Evolutionary conservation across 805 yeast genomes (phyloP).

Genomic region (Teunomyces panamensis): DNA sequence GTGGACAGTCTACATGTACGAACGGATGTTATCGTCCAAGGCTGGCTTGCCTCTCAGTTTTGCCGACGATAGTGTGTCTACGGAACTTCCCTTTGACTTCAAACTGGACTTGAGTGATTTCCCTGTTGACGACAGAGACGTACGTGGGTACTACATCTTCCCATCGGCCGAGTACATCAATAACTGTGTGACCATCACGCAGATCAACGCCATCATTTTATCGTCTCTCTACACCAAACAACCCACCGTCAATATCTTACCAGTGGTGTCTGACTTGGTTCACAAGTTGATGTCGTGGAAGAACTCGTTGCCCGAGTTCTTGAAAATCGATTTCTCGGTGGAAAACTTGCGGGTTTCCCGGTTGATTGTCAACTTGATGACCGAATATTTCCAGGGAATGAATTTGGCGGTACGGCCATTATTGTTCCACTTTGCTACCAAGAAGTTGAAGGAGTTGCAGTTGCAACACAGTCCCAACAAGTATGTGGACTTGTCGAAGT

Average conservation of each 20-base stretch:
- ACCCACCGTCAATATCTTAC: constrained; percentile 72
- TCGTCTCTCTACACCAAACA: constrained; percentile 70
- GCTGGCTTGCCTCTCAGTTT: constrained; percentile 79
- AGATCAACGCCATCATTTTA: constrained; percentile 70
- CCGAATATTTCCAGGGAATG: constrained; percentile 81
- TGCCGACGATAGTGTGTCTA: constrained; percentile 78
- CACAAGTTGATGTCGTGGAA: constrained; percentile 68
- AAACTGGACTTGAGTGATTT: constrained; percentile 49
- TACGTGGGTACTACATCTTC: constrained; percentile 62
- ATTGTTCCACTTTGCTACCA: constrained; percentile 70
- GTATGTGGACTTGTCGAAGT: constrained; percentile 62
- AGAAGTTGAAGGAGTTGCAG: constrained; percentile 53
- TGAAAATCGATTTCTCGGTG: constrained; percentile 58
- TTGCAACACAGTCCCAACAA: constrained; percentile 41
- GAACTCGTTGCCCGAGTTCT: constrained; percentile 58
- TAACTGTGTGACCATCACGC: constrained; percentile 75
- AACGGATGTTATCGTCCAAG: constrained; percentile 75
- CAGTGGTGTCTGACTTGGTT: constrained; percentile 68
- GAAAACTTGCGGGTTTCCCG: constrained; percentile 59
- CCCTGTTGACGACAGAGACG: constrained; percentile 46
- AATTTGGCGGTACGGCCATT: constrained; percentile 77
- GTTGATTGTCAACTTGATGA: constrained; percentile 69
- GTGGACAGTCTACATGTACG: constrained; percentile 52
- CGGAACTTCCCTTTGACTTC: constrained; percentile 71
- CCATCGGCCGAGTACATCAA: constrained; percentile 77